phyloP scores from a whole-genome alignment of 2,329 filamentous ascomycete species.

The Coniochaeta sp. region DNA sequence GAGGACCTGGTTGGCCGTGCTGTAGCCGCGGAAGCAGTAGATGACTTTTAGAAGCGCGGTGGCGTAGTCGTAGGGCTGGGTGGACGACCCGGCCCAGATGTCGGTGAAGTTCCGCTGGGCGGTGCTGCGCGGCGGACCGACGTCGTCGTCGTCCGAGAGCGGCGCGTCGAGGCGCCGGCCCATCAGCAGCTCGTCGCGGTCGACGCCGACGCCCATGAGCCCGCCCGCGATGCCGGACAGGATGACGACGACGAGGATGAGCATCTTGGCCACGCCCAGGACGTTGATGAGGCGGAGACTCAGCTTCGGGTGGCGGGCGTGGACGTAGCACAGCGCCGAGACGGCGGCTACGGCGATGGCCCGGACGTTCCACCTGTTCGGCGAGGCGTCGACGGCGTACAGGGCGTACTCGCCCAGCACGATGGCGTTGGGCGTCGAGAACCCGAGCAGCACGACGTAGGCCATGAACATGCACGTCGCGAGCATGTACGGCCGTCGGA shows the following conservation, averaged over 20 bases:
- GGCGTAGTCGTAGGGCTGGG: slow-evolving; percentile 33
- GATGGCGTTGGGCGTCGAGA: slow-evolving; percentile 44
- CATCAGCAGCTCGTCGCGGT: slow-evolving; percentile 7
- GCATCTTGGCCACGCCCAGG: slow-evolving; percentile 39
- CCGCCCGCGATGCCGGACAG: slow-evolving; percentile 32
- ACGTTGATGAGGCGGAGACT: slow-evolving; percentile 40
- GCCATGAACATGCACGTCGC: slow-evolving; percentile 46
- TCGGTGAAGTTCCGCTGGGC: slow-evolving; percentile 32
- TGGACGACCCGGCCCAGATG: slow-evolving; percentile 29
- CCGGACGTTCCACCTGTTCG: slow-evolving; percentile 40
- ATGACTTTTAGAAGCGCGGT: slow-evolving; percentile 49
- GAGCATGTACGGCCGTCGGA: slow-evolving; percentile 40
- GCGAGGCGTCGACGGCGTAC: slow-evolving; percentile 31
- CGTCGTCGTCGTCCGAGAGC: slow-evolving; percentile 14
- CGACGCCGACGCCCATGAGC: slow-evolving; percentile 21
- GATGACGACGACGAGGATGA: slow-evolving; percentile 38
- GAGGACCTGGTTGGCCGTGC: slow-evolving; percentile 48
- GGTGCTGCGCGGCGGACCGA: slow-evolving; percentile 20
- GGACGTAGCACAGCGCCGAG: slow-evolving; percentile 37
- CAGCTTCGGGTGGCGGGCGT: slow-evolving; percentile 35
- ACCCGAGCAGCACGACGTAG: slow-evolving; percentile 41
- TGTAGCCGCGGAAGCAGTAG: slow-evolving; percentile 48
- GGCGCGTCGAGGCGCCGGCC: slow-evolving; percentile 14
- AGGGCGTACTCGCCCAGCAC: slow-evolving; percentile 44
- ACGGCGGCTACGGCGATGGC: slow-evolving; percentile 38